Evolutionary conservation across 2,329 filamentous ascomycete species (phyloP), one percentile per base, ranked within the genome.

Genomic region (Coniochaeta sp.): DNA sequence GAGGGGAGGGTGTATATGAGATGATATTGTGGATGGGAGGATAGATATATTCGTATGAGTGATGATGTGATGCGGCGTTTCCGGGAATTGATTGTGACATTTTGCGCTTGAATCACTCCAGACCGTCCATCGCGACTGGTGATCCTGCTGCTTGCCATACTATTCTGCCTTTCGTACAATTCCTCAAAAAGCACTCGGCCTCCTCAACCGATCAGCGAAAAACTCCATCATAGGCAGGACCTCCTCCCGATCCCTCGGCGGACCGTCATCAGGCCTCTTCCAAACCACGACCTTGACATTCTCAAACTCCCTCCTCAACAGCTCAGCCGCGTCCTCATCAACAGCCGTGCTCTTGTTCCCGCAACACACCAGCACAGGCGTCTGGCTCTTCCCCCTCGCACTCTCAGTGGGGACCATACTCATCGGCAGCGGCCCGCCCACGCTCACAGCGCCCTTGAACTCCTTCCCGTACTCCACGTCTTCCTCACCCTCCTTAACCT

Each of bases 211-310:
- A 49, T 85, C 78, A 0, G 85, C 85, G 60, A 91, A 79, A 60
- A 86, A 96, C 62, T 86, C 82, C 90, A 96, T 96, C 54, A 96
- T 79, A 0, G 91, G 91, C 61, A 91, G 64, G 78, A 95, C 91
- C 75, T 97, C 91, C 10, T 95, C 90, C 50, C 86, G 77, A 64
- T 78, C 86, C 45, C 76, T 73, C n/a, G 91, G 90, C 91, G 96
- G 96, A 1, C 78, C 79, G 66, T 95, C 89, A 6, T 85, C 87
- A 3, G 66, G 68, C 63, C 85, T 82, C 61, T 77, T 79, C 82
- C 88, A 94, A 61, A 80, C 80, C 52, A 83, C 83, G 56, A 85
- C 75, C 65, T 82, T 77, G 20, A 89, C 82, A 60, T 83, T 76
- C 56, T 76, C 71, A 67, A 92, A 94, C 51, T 81, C 77, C 38